Conservation (phyloP, 768 basidiomycete species). For the Panus rudis region DNA sequence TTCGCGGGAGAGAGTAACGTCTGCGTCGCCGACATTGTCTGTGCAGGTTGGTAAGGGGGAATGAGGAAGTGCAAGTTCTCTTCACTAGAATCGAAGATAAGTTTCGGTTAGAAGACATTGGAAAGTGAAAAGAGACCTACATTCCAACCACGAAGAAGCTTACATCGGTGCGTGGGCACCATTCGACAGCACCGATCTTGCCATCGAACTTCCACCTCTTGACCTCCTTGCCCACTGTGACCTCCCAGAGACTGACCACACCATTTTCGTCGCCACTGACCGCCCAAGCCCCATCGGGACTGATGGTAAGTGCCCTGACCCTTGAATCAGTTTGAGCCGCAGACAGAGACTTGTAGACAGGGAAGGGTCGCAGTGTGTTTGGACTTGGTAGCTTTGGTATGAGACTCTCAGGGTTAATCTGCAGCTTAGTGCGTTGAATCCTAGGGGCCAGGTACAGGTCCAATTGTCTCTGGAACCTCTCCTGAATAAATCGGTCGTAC, state of each 20-base stretch:
- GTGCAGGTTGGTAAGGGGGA: slow-evolving; percentile 67
- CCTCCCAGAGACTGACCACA: slow-evolving; percentile 84
- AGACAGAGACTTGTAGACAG: slow-evolving; percentile 69
- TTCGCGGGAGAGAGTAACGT: slow-evolving; percentile 54
- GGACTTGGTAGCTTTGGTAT: slow-evolving; percentile 95
- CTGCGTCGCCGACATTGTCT: slow-evolving; percentile 52
- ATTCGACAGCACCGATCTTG: slow-evolving; percentile 80
- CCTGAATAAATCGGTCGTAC: slow-evolving; percentile 86
- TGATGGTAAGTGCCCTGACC: slow-evolving; percentile 69
- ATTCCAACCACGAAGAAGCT: slow-evolving; percentile 71
- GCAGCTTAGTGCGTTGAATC: slow-evolving; percentile 78
- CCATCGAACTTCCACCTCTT: slow-evolving; percentile 78
- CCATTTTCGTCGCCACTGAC: slow-evolving; percentile 90
- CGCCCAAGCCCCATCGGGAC: slow-evolving; percentile 88
- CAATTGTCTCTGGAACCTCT: slow-evolving; percentile 88
- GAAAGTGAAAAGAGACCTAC: slow-evolving; percentile 48
- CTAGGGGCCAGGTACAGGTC: slow-evolving; percentile 96
- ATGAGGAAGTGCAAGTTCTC: slow-evolving; percentile 74
- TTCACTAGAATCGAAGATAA: slow-evolving; percentile 49
- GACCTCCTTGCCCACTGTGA: slow-evolving; percentile 80
- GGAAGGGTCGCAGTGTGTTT: slow-evolving; percentile 88
- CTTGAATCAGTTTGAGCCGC: slow-evolving; percentile 63
- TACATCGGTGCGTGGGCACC: slow-evolving; percentile 87
- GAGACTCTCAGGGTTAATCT: slow-evolving; percentile 85
- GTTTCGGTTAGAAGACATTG: neutral